These are phyloP conservation scores for Kodamaea hsintzibuensis DNA, from an alignment of 805 yeast genomes.

Conservation along the genomic window DNA sequence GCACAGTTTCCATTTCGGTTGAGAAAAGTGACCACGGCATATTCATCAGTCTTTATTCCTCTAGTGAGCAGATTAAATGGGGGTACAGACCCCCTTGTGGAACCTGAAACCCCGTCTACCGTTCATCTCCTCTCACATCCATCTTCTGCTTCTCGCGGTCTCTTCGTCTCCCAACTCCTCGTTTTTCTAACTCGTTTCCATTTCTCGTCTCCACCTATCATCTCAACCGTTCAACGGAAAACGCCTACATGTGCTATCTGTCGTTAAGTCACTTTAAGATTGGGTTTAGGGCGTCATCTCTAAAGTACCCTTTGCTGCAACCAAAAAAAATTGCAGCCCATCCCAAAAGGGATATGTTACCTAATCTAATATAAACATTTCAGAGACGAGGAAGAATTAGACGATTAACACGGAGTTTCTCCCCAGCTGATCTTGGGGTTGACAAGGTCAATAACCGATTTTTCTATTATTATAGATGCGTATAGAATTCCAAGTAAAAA, in stretches of 20 bases:
- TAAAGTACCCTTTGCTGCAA: background rate
- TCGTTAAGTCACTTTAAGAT: background rate
- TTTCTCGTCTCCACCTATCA: background rate
- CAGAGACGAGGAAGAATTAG: background rate
- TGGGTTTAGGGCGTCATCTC: conserved; percentile 2
- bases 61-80: background rate
- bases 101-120: background rate
- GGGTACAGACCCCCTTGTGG: background rate
- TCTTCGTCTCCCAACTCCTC: background rate
- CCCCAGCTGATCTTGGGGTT: background rate
- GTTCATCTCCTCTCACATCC: background rate
- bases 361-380: background rate
- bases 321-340: background rate
- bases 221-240: background rate
- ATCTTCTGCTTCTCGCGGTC: background rate
- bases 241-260: background rate
- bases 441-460: background rate
- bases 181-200: too few species aligned
- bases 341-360: background rate
- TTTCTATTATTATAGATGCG: conserved; percentile 6
- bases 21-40: background rate
- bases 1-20: background rate
- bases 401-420: background rate
- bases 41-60: background rate
- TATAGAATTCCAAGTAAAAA: conserved; percentile 1